These are phyloP conservation scores for Acanthamoeba rhysodes DNA, from an alignment of 208 protist genomes.

Conservation along the genomic window DNA sequence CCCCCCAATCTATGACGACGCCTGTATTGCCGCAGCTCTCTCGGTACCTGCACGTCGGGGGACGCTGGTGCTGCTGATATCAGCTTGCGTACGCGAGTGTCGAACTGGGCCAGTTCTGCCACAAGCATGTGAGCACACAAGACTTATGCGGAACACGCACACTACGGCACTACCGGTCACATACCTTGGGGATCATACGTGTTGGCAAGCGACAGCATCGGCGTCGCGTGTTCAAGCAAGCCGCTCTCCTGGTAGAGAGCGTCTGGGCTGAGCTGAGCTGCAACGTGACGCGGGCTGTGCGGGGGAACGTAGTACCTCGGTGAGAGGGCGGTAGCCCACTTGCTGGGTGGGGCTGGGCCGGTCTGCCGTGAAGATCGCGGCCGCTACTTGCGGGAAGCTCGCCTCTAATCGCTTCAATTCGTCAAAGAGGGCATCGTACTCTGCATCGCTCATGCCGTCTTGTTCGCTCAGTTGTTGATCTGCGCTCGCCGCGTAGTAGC, in stretches of 20 bases:
- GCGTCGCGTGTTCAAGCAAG: conserved; percentile 49
- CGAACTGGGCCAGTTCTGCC: conserved; percentile 38
- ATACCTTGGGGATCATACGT: conserved; percentile 62
- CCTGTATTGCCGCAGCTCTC: no score
- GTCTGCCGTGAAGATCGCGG: background rate
- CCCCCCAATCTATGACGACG: no score
- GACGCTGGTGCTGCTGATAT: background rate
- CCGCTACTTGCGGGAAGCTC: background rate
- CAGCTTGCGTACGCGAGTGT: conserved; percentile 49
- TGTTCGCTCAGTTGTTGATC: background rate
- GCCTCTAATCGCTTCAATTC: conserved; percentile 20
- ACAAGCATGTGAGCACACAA: background rate
- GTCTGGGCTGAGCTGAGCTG: background rate
- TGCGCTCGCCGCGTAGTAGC: background rate
- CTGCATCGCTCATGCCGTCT: background rate
- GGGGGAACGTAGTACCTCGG: background rate
- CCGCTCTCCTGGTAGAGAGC: background rate
- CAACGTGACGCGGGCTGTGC: background rate
- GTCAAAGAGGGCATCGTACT: conserved; percentile 75
- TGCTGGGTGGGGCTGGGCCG: conserved; percentile 45
- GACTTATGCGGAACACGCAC: background rate
- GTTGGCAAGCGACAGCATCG: conserved; percentile 75
- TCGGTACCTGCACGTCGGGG: background rate
- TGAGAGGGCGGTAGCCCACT: background rate
- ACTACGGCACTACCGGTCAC: no score